Conservation (phyloP, 441 rosid genomes). For the Euphorbia celastroides region DNA sequence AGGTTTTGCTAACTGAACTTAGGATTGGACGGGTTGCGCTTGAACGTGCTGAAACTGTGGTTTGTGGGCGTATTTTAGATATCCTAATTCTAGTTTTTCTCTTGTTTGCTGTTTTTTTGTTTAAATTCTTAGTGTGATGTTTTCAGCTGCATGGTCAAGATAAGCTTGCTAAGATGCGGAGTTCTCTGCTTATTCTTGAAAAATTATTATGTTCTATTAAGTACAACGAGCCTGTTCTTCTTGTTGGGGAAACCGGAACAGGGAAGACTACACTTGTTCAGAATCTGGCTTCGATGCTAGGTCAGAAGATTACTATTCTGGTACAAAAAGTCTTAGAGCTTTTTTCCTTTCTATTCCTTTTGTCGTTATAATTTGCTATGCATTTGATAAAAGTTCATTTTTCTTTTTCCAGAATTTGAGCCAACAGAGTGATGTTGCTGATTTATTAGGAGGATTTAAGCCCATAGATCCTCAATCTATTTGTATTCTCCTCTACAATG, state of each 20-base stretch:
- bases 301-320: slow-evolving; percentile 91
- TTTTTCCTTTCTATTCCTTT: slow-evolving; percentile 6
- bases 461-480: slow-evolving; percentile 73
- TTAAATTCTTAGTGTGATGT: slow-evolving; percentile 19
- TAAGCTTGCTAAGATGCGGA: slow-evolving; percentile 70
- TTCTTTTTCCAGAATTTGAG: slow-evolving; percentile 77
- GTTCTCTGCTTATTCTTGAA: slow-evolving; percentile 75
- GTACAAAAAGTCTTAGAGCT: slow-evolving; percentile 33
- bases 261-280: slow-evolving; percentile 99
- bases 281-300: slow-evolving; percentile 72
- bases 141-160: slow-evolving; percentile 53
- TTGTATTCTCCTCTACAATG: slow-evolving; percentile 69
- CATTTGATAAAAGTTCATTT: slow-evolving; percentile 7
- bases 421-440: slow-evolving; percentile 98
- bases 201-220: slow-evolving; percentile 79
- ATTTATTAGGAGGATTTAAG: slow-evolving; percentile 97
- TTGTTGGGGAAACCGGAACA: slow-evolving; percentile 99
- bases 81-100: slow-evolving; percentile 16
- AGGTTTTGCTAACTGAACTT: slow-evolving; percentile 47
- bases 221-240: slow-evolving; percentile 88
- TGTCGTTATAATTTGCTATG: background rate
- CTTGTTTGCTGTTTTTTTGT: slow-evolving; percentile 18
- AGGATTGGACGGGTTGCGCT: slow-evolving; percentile 80
- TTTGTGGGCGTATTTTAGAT: slow-evolving; percentile 29
- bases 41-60: slow-evolving; percentile 45